Evolutionary conservation across 352 stramenopile species (phyloP), one percentile per base, ranked within the genome.

Genomic region (Globisporangium mamillatum): DNA sequence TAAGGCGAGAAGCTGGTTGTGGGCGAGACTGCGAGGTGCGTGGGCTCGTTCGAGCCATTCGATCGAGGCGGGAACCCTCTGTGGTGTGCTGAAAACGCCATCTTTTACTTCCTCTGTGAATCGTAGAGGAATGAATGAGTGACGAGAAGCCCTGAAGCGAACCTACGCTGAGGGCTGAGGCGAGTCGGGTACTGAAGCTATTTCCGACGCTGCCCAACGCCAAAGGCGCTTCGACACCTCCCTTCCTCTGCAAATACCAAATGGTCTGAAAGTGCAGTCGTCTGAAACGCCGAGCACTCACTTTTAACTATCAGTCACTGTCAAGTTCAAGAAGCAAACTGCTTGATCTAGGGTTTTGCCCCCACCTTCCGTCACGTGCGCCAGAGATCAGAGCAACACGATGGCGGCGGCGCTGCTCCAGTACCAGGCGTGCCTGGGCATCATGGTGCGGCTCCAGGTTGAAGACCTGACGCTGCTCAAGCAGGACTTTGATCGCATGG

Each of bases 381-480:
- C 14, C 1, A 6, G 29, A 61, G 16, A 27, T 48, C 29, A 8
- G 16, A 41, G 64, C 22, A 14, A 55, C 18, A 55, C 12, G 32
- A 90, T 89, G 78, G 76, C 85, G 53, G 82, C 80, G 27, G 83
- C 83, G 53, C 75, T 91, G 72, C 56, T 76, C 63, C 83, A 94
- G 72, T 92, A 90, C 54, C 82, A 91, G 63, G 84, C 86, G 60
- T 92, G 86, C 66, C 64, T 94, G 20, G 84, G 81, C 53, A 92
- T 94, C 60, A 89, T 94, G 80, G 77, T 94, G 68, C 78, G 82
- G 8, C 77, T 94, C 6, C 81, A 87, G 44, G 74, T 94, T 2
- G 82, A 91, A 50, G 86, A 91, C 64, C 50, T 94, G 41, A 80
- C 68, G 24, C 54, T 76, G 16, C 70, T 94, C 20, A 94, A 94